A percentile compares a stretch with the other conserved stretches of the same genome.
These are phyloP conservation scores for Pisolithus microcarpus DNA, from an alignment of 768 basidiomycete species.

Conservation along the genomic window DNA sequence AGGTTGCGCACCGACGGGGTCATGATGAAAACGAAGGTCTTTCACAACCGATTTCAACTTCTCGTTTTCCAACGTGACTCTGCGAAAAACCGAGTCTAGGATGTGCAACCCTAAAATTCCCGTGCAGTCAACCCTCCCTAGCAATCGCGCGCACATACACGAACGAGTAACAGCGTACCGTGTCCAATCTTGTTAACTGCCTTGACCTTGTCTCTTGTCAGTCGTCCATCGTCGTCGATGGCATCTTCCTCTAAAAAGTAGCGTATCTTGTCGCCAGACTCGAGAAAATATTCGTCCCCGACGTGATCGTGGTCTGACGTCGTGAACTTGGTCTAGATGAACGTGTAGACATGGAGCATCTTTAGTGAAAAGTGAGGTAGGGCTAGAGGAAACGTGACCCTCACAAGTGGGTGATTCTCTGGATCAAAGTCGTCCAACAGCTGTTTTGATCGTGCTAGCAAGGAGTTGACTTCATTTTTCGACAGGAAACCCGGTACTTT, in stretches of 20 bases:
- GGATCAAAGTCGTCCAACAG: slow-evolving; percentile 75
- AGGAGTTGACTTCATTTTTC: slow-evolving; percentile 45
- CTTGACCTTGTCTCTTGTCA: slow-evolving; percentile 62
- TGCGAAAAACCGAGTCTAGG: slow-evolving; percentile 74
- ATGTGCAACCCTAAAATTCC: slow-evolving; percentile 80
- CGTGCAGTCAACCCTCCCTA: slow-evolving; percentile 25
- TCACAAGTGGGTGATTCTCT: slow-evolving; percentile 73
- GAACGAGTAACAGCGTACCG: slow-evolving; percentile 35
- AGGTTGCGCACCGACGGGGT: slow-evolving; percentile 64
- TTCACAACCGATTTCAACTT: slow-evolving; percentile 60
- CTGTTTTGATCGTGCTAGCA: slow-evolving; percentile 65
- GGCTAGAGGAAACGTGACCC: slow-evolving; percentile 8
- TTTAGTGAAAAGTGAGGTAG: background rate
- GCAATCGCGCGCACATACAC: slow-evolving; percentile 48
- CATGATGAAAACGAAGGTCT: slow-evolving; percentile 75
- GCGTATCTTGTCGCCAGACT: slow-evolving; percentile 89
- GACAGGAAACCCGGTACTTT: slow-evolving; percentile 68
- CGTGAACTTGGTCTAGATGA: slow-evolving; percentile 76
- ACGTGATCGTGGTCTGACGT: slow-evolving; percentile 69
- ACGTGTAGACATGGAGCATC: background rate
- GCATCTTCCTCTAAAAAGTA: slow-evolving; percentile 94
- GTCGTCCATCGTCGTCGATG: slow-evolving; percentile 57
- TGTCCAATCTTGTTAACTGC: slow-evolving; percentile 96
- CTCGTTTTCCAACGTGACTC: slow-evolving; percentile 75
- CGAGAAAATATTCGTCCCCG: slow-evolving; percentile 90